These are phyloP conservation scores for Myxozyma melibiosi DNA, from an alignment of 805 yeast species.

Conservation along the genomic window DNA sequence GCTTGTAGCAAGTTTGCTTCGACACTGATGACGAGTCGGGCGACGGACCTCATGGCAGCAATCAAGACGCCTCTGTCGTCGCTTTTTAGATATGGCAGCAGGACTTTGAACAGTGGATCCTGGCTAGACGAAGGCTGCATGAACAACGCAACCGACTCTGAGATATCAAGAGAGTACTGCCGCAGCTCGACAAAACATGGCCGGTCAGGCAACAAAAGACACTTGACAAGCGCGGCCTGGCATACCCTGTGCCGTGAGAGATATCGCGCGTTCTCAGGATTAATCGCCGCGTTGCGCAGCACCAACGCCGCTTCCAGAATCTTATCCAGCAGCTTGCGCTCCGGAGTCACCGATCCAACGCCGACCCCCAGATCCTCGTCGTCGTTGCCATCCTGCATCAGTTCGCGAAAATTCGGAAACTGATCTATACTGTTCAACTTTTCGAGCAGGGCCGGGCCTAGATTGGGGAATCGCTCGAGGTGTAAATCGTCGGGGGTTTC, in stretches of 20 bases:
- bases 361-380: constrained; percentile 29
- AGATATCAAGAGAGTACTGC: constrained; percentile 70
- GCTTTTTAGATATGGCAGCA: constrained; percentile 55
- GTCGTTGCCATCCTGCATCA: constrained; percentile 9
- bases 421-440: constrained; percentile 22
- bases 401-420: constrained; percentile 7
- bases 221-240: constrained; percentile 50
- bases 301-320: constrained; percentile 60
- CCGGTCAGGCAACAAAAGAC: constrained; percentile 41
- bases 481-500: constrained; percentile 54
- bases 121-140: constrained; percentile 23
- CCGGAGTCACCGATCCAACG: constrained; percentile 3
- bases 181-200: constrained; percentile 56
- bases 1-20: constrained; percentile 51
- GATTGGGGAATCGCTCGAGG: constrained; percentile 48
- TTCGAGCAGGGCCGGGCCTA: constrained; percentile 48
- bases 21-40: constrained; percentile 73
- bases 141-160: constrained; percentile 69
- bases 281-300: constrained; percentile 81
- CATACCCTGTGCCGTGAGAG: constrained; percentile 59
- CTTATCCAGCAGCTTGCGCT: constrained; percentile 35
- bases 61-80: constrained; percentile 72
- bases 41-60: constrained; percentile 71
- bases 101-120: constrained; percentile 65
- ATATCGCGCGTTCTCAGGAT: constrained; percentile 76